Conservation (phyloP, 2,329 filamentous ascomycete genomes). For the Ramichloridium luteum region DNA sequence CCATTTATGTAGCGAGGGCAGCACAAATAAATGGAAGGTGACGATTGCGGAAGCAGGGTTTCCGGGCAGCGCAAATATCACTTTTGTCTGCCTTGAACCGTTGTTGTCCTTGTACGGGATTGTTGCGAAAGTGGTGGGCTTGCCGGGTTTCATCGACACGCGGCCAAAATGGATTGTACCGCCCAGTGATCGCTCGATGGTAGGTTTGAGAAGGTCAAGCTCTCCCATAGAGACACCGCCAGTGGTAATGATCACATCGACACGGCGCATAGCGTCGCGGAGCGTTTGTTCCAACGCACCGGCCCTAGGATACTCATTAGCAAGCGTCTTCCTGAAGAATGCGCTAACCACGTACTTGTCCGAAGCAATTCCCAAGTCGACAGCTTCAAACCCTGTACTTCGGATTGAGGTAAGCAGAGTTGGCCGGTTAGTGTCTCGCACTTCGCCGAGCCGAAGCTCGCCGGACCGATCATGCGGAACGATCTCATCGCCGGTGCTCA, state of each 20-base stretch:
- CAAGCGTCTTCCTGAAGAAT: too few relatives aligned
- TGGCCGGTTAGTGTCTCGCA: constrained; percentile 85
- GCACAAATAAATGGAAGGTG: constrained; percentile 85
- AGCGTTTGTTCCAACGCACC: constrained; percentile 65
- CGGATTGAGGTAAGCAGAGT: constrained; percentile 67
- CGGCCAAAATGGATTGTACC: constrained; percentile 94
- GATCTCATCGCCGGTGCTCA: constrained; percentile 93
- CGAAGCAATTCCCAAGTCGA: constrained; percentile 77
- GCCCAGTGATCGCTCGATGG: constrained; percentile 77
- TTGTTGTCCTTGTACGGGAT: constrained; percentile 55
- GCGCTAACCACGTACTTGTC: constrained; percentile 51
- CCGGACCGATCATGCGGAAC: constrained; percentile 57
- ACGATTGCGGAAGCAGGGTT: constrained; percentile 91
- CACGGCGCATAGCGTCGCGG: constrained; percentile 57
- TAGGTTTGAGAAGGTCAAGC: constrained; percentile 89
- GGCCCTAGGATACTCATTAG: too few relatives aligned
- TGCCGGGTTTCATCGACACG: constrained; percentile 95
- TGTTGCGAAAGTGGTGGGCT: constrained; percentile 93
- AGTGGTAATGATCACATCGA: constrained; percentile 78
- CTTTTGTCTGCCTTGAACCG: constrained; percentile 41
- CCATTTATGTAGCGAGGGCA: constrained; percentile 71
- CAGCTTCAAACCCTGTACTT: constrained; percentile 61
- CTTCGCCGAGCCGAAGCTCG: constrained; percentile 62
- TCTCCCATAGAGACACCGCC: constrained; percentile 98
- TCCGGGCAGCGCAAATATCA: constrained; percentile 81